Percentiles rank a stretch among this genome's conserved stretches.
phyloP scores from a whole-genome alignment of 345 rosid species.

The Toxicodendron radicans region DNA sequence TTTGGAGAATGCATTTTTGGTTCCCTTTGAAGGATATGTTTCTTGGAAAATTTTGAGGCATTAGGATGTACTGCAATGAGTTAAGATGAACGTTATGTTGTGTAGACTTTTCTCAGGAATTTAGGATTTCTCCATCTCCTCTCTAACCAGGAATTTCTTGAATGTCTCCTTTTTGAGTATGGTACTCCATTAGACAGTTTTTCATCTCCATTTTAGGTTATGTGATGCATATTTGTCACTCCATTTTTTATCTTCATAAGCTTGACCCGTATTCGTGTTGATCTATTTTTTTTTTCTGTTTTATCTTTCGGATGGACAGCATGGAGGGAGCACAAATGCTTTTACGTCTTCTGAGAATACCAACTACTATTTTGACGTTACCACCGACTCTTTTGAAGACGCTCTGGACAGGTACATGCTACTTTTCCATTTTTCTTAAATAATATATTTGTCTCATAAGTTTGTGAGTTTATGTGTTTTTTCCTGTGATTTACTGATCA shows the following conservation, averaged over 20 bases:
- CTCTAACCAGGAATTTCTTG: neutral
- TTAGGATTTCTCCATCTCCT: neutral
- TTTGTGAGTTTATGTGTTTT: slow-evolving; percentile 19
- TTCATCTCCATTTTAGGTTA: neutral
- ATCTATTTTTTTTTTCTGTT: neutral
- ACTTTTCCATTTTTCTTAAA: slow-evolving; percentile 1
- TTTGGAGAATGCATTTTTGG: neutral
- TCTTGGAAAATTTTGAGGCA: neutral
- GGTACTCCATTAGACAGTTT: neutral
- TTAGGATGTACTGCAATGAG: neutral
- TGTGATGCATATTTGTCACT: neutral
- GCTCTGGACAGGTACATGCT: slow-evolving; percentile 78
- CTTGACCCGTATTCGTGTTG: neutral
- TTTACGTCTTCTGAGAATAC: slow-evolving; percentile 75
- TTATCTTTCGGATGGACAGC: slow-evolving; percentile 45
- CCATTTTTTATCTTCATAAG: neutral
- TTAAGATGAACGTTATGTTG: neutral
- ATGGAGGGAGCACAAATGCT: slow-evolving; percentile 89
- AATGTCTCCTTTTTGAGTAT: neutral
- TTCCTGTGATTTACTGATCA: slow-evolving; percentile 33
- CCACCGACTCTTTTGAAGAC: slow-evolving; percentile 71
- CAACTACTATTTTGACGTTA: slow-evolving; percentile 74
- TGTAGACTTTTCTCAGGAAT: neutral
- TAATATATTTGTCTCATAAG: slow-evolving; percentile 13
- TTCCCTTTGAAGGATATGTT: neutral